A percentile compares a stretch with the other conserved stretches of the same genome.
Evolutionary conservation across 257 asterid genomes (phyloP).

Genomic region (Gentiana straminea): DNA sequence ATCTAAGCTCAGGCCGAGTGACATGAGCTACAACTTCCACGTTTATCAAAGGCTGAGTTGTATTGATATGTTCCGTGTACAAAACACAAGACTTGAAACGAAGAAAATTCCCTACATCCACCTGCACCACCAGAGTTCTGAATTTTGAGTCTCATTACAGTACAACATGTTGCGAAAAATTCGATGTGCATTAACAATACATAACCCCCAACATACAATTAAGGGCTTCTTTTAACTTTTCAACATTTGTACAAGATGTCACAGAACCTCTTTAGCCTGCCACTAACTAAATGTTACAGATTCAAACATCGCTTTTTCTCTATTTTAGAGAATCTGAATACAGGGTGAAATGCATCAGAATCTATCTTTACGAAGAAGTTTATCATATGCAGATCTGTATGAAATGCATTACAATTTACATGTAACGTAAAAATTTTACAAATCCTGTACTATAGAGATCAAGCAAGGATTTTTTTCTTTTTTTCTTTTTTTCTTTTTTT

Average conservation of each 20-base stretch:
- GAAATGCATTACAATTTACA: too few relatives aligned
- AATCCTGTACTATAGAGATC: too few relatives aligned
- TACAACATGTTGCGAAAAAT: too few relatives aligned
- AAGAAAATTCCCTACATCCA: slow-evolving; percentile 89
- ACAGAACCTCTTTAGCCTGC: background rate
- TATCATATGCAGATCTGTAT: too few relatives aligned
- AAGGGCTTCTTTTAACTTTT: background rate
- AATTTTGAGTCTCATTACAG: background rate
- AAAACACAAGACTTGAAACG: slow-evolving; percentile 80
- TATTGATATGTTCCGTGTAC: slow-evolving; percentile 65
- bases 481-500: too few relatives aligned
- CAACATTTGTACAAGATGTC: background rate
- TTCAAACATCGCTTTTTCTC: too few relatives aligned
- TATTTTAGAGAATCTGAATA: too few relatives aligned
- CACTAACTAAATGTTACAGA: too few relatives aligned
- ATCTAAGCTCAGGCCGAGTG: slow-evolving; percentile 69
- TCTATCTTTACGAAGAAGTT: too few relatives aligned
- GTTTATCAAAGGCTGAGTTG: slow-evolving; percentile 52
- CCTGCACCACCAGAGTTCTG: slow-evolving; percentile 36
- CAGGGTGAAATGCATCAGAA: too few relatives aligned
- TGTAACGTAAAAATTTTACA: too few relatives aligned
- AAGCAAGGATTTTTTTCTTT: too few relatives aligned
- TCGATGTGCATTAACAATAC: background rate
- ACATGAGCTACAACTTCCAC: slow-evolving; percentile 95
- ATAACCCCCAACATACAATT: background rate